Percentiles rank a stretch among this genome's conserved stretches.
Conservation (phyloP, 345 rosid species). For the Ceriops zippeliana region DNA sequence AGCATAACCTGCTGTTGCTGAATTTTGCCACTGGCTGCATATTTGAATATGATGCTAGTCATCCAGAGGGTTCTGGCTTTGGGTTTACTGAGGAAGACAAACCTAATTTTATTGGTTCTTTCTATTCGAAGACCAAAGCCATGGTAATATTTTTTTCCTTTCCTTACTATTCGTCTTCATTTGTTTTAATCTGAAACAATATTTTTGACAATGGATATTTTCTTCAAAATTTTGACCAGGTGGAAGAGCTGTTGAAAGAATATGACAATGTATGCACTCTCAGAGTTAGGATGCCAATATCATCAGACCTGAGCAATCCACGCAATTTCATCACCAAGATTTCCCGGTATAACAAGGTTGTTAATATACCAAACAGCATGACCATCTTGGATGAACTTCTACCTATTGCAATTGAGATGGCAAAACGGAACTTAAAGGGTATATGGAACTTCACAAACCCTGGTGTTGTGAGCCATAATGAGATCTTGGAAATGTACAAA, state of each 20-base stretch:
- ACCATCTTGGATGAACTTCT: constrained; percentile 70
- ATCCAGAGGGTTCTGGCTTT: constrained; percentile 57
- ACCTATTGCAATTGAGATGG: constrained; percentile 78
- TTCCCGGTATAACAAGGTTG: constrained; percentile 63
- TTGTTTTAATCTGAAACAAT: not conserved
- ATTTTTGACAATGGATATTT: not conserved
- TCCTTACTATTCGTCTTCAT: not conserved
- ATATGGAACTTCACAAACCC: constrained; percentile 87
- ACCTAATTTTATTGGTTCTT: constrained; percentile 70
- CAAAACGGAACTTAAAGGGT: constrained; percentile 61
- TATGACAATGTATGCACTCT: constrained; percentile 70
- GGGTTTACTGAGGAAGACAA: constrained; percentile 70
- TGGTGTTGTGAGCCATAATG: constrained; percentile 73
- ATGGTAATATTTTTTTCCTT: constrained; percentile 36
- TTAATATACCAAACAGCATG: constrained; percentile 81
- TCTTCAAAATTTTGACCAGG: constrained; percentile 33
- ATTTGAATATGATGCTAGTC: constrained; percentile 62
- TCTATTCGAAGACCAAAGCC: constrained; percentile 82
- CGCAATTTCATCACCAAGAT: constrained; percentile 75
- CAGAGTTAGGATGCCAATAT: constrained; percentile 70
- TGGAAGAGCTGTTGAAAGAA: constrained; percentile 64
- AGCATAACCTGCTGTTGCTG: constrained; percentile 55
- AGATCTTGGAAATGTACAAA: constrained; percentile 72
- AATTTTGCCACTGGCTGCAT: constrained; percentile 84
- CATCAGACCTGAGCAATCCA: constrained; percentile 71